These are phyloP conservation scores for Oenanthe sinensis DNA, from an alignment of 129 eudicot genomes.

Conservation along the genomic window DNA sequence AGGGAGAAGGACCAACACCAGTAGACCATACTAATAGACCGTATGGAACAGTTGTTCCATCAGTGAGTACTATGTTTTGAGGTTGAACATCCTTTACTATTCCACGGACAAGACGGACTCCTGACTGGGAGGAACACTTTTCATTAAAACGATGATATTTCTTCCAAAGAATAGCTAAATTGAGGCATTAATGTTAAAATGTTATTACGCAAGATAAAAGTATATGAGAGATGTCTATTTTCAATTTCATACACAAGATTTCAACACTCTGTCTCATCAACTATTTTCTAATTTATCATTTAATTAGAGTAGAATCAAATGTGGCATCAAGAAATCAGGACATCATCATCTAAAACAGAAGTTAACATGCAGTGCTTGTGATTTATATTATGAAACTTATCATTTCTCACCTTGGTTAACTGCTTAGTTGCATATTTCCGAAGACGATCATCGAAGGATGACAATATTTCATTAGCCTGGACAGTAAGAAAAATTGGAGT, in stretches of 20 bases:
- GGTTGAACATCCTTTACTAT: constrained; percentile 87
- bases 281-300: no score
- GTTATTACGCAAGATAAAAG: neutral
- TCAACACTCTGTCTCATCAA: neutral
- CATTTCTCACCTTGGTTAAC: constrained; percentile 55
- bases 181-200: neutral
- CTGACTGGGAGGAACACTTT: constrained; percentile 52
- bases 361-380: neutral
- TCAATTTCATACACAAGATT: neutral
- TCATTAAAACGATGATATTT: neutral
- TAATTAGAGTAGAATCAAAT: no score
- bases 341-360: neutral
- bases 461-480: constrained; percentile 92
- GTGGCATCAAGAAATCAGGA: neutral
- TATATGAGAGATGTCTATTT: neutral
- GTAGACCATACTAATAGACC: constrained; percentile 96
- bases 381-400: neutral
- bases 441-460: constrained; percentile 98
- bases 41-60: constrained; percentile 83
- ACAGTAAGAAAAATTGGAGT: constrained; percentile 3
- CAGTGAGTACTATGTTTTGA: constrained; percentile 58
- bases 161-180: neutral
- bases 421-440: constrained; percentile 75
- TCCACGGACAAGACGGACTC: constrained; percentile 91
- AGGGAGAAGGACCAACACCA: constrained; percentile 93